Percentiles rank a stretch among this genome's conserved stretches.
phyloP scores from a whole-genome alignment of 169 alveolate genomes.

The Cryptosporidium muris region DNA sequence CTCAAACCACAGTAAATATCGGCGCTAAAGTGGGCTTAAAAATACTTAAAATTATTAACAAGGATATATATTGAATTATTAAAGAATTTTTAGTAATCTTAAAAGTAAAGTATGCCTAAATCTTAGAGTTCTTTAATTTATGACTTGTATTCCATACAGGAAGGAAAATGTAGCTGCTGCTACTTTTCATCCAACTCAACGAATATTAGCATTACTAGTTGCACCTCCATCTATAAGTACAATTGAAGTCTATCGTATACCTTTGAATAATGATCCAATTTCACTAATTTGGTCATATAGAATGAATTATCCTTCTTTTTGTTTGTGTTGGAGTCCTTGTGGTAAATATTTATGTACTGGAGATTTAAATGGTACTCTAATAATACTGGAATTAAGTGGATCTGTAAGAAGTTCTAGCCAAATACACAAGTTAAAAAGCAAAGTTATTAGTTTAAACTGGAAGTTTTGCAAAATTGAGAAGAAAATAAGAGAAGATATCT shows the following conservation, averaged over 20 bases:
- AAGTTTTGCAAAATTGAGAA: neutral
- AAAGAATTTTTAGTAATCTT: no score
- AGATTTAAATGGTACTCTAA: constrained; percentile 40
- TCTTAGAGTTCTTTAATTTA: neutral
- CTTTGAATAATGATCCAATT: constrained; percentile 7
- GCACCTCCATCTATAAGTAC: constrained; percentile 18
- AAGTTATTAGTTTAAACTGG: neutral
- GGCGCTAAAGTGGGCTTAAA: no score
- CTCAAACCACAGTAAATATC: no score
- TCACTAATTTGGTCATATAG: constrained; percentile 45
- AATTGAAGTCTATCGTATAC: constrained; percentile 46
- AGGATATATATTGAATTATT: no score
- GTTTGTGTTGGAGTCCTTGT: constrained; percentile 39
- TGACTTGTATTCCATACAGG: constrained; percentile 59
- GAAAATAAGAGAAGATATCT: neutral
- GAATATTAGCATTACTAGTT: constrained; percentile 30
- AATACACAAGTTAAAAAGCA: constrained; percentile 12
- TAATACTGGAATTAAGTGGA: constrained; percentile 36
- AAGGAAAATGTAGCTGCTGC: constrained; percentile 52
- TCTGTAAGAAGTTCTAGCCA: constrained; percentile 1
- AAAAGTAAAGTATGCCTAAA: no score
- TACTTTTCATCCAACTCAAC: constrained; percentile 44
- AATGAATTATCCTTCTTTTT: constrained; percentile 14
- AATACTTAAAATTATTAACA: no score
- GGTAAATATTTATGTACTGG: constrained; percentile 38